Base-by-base conservation (phyloP, 805 yeast genomes). In the Wickerhamomyces ciferrii region DNA sequence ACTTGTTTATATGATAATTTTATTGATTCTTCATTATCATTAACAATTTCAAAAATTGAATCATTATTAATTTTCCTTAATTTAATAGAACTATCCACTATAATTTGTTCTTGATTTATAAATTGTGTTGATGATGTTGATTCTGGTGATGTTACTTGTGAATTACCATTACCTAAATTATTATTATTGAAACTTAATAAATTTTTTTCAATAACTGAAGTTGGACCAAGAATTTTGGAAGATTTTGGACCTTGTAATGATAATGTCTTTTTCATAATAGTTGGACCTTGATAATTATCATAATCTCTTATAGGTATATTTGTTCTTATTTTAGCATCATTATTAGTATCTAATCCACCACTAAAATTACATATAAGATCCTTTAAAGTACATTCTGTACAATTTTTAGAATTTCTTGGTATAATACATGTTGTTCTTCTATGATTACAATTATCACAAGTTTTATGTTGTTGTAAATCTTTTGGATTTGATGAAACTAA, bases 211-310 rank as follows among this genome's bases (percentile, higher is more conserved):
- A 56, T 47, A n/a, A 46, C 47, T 2, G 60, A 56, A 9, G 55
- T 54, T 15, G 60, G 56, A 2, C 64, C 63, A 6, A 60, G 42
- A 27, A 59, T 46, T 20, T 53, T 56, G 10, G 64, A 48, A 1
- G 64, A 57, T 43, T 60, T 60, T 5, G 63, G 56, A 10, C 60
- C 59, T 44, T 60, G 58, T 14, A 61, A 43, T 1, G 65, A 57
- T 7, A 61, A 46, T 1, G 63, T 60, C 37, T 54, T 55, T 18
- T 54, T 52, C 61, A 61, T 52, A 5, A 56, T 58, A 8, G 64
- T 59, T 18, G 61, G 62, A 10, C 62, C 63, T 25, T 52, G 50
- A 21, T 57, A 55, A 18, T 53, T 49, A 44, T 59, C 61, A 46
- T 61, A 61, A 44, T 61, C 65, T 40, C 53, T 50, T 14, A 61